phyloP scores from a whole-genome alignment of 2,329 filamentous ascomycete genomes.

The Tolypocladium cylindrosporum region DNA sequence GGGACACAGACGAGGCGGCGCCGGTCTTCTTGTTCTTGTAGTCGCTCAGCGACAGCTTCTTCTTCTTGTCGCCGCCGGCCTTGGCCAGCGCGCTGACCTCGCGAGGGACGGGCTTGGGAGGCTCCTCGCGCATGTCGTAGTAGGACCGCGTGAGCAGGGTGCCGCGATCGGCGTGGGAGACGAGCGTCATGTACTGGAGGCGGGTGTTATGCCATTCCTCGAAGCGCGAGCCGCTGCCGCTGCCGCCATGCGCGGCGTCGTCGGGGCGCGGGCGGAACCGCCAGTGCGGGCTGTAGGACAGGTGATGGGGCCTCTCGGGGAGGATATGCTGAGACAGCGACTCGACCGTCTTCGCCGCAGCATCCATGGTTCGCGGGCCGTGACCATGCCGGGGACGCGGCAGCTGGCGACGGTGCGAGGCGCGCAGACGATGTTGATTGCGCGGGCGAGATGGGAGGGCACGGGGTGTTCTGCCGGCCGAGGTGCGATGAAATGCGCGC shows the following conservation, averaged over 20 bases:
- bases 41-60: constrained; percentile 49
- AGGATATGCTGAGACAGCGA: constrained; percentile 41
- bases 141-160: constrained; percentile 45
- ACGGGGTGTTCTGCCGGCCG: background rate
- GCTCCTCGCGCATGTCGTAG: constrained; percentile 47
- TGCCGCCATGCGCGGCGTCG: constrained; percentile 18
- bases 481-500: background rate
- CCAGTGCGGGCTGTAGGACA: constrained; percentile 37
- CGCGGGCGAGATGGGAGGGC: background rate
- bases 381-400: constrained; percentile 23
- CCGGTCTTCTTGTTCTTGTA: constrained; percentile 44
- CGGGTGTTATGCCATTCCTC: constrained; percentile 40
- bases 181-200: constrained; percentile 47
- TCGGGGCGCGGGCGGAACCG: constrained; percentile 35
- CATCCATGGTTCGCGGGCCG: constrained; percentile 42
- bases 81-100: constrained; percentile 29
- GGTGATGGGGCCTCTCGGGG: constrained; percentile 42
- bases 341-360: constrained; percentile 46
- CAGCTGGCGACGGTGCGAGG: constrained; percentile 10
- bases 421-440: background rate
- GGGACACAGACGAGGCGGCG: constrained; percentile 22
- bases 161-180: constrained; percentile 48
- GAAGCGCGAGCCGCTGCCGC: constrained; percentile 19
- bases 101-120: constrained; percentile 26
- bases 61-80: constrained; percentile 35